A percentile compares a stretch with the other conserved stretches of the same genome.
Evolutionary conservation across 345 rosid genomes (phyloP).

Genomic region (Eucalyptus shirleyi): DNA sequence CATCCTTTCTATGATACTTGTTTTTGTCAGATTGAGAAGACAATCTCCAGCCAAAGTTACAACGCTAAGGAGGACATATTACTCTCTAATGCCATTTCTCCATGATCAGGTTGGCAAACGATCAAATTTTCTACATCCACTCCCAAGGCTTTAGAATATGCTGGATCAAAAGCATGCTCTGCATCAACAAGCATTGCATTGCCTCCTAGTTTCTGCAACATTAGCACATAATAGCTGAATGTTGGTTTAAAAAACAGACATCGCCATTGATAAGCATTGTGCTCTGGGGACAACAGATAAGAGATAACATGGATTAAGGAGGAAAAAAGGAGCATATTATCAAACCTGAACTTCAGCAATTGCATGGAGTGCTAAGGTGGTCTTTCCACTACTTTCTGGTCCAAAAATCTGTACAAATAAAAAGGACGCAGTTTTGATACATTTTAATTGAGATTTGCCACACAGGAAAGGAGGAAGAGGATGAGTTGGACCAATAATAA

Average conservation of each 20-base stretch:
- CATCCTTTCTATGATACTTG: neutral
- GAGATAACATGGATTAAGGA: neutral
- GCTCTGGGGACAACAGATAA: neutral
- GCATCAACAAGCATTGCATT: slow-evolving; percentile 99
- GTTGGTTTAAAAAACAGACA: neutral
- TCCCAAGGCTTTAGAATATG: slow-evolving; percentile 89
- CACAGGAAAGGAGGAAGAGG: neutral
- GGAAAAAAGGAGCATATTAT: neutral
- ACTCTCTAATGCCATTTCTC: slow-evolving; percentile 97
- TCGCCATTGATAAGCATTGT: neutral
- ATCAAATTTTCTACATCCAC: slow-evolving; percentile 88
- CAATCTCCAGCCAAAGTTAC: neutral
- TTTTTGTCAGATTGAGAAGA: neutral
- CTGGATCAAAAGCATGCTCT: slow-evolving; percentile 97
- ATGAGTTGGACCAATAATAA: neutral
- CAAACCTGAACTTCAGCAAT: slow-evolving; percentile 95
- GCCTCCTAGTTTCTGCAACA: slow-evolving; percentile 82
- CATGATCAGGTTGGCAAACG: slow-evolving; percentile 91
- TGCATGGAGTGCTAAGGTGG: slow-evolving; percentile 95
- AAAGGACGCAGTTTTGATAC: neutral
- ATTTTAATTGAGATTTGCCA: neutral
- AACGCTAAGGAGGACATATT: neutral
- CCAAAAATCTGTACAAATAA: slow-evolving; percentile 62
- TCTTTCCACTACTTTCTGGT: slow-evolving; percentile 96
- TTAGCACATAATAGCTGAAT: neutral